Evolutionary conservation across 371 early-diverging fungal genomes (phyloP).

Genomic region (Mortierella sp.): DNA sequence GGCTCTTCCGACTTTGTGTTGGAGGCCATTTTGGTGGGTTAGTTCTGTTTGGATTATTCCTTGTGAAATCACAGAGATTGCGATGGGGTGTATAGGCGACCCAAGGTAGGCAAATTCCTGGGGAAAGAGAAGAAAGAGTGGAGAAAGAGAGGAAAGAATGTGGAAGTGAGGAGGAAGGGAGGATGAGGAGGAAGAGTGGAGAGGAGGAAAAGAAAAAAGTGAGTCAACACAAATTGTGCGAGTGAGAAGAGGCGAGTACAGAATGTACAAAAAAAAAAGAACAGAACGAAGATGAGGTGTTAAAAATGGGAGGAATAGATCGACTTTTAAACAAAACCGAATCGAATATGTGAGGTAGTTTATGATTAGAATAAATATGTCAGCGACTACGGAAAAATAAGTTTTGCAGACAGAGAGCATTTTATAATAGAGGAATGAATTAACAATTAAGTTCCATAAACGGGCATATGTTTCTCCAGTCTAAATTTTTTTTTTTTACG

Average conservation of each 20-base stretch:
- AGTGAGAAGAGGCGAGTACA: neutral
- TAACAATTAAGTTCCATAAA: constrained; percentile 12
- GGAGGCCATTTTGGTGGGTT: constrained; percentile 11
- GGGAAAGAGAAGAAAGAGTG: neutral
- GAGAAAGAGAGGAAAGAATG: neutral
- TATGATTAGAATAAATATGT: neutral
- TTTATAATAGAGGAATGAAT: neutral
- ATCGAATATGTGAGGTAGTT: neutral
- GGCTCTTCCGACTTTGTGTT: constrained; percentile 18
- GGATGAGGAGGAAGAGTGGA: neutral
- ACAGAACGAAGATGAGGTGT: neutral
- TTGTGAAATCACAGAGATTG: constrained; percentile 9
- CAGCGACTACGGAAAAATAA: constrained; percentile 23
- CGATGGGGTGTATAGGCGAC: constrained; percentile 1
- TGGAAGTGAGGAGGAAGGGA: neutral
- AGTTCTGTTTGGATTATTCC: constrained; percentile 12
- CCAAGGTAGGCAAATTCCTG: constrained; percentile 34
- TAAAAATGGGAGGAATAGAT: neutral
- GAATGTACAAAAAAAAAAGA: neutral
- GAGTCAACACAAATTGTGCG: constrained; percentile 6
- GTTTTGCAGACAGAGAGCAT: constrained; percentile 11
- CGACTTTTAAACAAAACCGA: constrained; percentile 19
- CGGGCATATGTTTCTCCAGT: constrained; percentile 45
- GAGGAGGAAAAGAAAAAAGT: constrained; percentile 4
- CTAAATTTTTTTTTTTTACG: neutral